phyloP scores from a whole-genome alignment of 2,329 filamentous ascomycete genomes.

The Elsinoe necatrix region DNA sequence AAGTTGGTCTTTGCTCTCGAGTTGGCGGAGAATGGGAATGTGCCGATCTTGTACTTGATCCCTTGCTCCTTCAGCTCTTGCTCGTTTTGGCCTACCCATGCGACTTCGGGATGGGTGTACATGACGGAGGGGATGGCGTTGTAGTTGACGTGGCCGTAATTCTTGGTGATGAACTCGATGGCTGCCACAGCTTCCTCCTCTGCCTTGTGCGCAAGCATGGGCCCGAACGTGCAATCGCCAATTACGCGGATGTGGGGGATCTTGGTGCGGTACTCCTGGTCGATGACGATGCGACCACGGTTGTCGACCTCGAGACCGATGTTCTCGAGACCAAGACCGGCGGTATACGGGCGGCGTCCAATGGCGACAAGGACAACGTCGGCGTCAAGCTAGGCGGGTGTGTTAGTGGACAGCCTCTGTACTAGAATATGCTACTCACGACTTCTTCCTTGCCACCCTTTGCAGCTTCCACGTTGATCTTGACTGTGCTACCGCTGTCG shows the following conservation, averaged over 20 bases:
- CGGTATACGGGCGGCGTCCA: constrained; percentile 88
- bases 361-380: constrained; percentile 96
- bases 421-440: constrained; percentile 44
- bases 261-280: constrained; percentile 98
- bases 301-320: constrained; percentile 87
- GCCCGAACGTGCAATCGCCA: constrained; percentile 92
- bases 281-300: constrained; percentile 88
- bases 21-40: constrained; percentile 97
- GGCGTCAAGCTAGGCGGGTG: constrained; percentile 61
- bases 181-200: constrained; percentile 95
- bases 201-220: constrained; percentile 98
- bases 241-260: constrained; percentile 93
- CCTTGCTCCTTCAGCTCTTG: constrained; percentile 85
- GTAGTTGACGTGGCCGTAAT: constrained; percentile 98
- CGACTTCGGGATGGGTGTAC: constrained; percentile 98
- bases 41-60: constrained; percentile 85
- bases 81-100: constrained; percentile 97
- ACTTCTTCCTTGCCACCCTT: constrained; percentile 95
- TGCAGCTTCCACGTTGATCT: constrained; percentile 78
- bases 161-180: constrained; percentile 96
- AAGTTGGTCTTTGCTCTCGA: constrained; percentile 98
- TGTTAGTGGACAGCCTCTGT: constrained; percentile 21
- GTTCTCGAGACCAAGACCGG: constrained; percentile 86
- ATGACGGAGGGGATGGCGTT: constrained; percentile 95
- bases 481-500: constrained; percentile 65